Evolutionary conservation across 768 basidiomycete species (phyloP).

Genomic region (Pisolithus sp.): DNA sequence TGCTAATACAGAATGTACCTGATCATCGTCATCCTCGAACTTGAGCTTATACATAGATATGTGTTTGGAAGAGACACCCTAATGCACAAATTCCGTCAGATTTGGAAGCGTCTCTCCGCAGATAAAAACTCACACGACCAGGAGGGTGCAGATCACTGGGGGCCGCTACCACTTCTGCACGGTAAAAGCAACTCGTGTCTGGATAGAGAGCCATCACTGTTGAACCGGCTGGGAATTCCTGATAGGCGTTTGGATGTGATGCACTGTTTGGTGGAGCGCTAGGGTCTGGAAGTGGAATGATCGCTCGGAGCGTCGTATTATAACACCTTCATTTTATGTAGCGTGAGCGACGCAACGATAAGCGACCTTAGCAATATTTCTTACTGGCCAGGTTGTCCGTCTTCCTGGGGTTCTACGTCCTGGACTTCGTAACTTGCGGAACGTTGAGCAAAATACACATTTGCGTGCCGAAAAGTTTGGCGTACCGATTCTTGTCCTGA

Average conservation of each 20-base stretch:
- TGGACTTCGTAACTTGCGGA: constrained; percentile 71
- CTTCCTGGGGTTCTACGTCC: constrained; percentile 79
- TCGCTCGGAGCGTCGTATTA: constrained; percentile 59
- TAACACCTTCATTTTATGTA: constrained; percentile 42
- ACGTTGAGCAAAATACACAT: constrained; percentile 1
- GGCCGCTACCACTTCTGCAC: constrained; percentile 73
- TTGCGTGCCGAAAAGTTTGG: background rate
- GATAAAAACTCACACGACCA: constrained; percentile 30
- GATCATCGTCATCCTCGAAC: constrained; percentile 86
- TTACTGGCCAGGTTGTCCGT: constrained; percentile 60
- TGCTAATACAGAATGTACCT: constrained; percentile 69
- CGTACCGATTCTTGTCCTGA: constrained; percentile 64
- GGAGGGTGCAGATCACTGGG: constrained; percentile 40
- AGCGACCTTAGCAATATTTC: constrained; percentile 8
- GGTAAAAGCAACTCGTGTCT: constrained; percentile 87
- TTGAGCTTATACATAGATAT: constrained; percentile 67
- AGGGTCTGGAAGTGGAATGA: constrained; percentile 79
- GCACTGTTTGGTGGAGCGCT: constrained; percentile 49
- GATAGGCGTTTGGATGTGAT: constrained; percentile 63
- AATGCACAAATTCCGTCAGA: constrained; percentile 9
- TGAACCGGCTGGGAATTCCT: constrained; percentile 62
- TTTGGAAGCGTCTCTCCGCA: background rate
- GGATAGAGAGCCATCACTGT: constrained; percentile 86
- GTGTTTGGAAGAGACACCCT: constrained; percentile 35
- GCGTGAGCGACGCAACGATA: background rate